These are phyloP conservation scores for Clausena lansium DNA, from an alignment of 345 rosid species.

Conservation along the genomic window DNA sequence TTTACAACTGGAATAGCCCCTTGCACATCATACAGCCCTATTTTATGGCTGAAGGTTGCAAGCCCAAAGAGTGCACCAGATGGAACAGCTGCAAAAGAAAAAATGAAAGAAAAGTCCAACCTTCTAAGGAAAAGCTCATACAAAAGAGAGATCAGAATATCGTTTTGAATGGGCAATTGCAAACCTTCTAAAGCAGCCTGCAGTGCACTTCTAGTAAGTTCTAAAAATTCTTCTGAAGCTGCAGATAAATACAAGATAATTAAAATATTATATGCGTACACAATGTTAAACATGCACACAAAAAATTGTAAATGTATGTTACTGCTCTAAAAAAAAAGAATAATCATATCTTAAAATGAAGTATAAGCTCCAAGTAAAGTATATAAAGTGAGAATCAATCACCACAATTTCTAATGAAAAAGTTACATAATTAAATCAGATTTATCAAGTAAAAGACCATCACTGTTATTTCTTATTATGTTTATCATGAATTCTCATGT, in stretches of 20 bases:
- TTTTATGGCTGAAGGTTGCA: conserved; percentile 88
- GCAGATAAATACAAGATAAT: conserved; percentile 22
- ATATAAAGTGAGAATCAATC: neutral
- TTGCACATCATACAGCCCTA: conserved; percentile 95
- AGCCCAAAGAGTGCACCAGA: conserved; percentile 94
- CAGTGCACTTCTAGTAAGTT: conserved; percentile 90
- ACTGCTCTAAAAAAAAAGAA: neutral
- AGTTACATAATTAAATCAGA: neutral
- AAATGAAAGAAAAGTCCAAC: conserved; percentile 5
- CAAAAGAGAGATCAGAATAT: neutral
- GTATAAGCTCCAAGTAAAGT: neutral
- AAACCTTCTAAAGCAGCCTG: conserved; percentile 92
- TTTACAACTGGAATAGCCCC: conserved; percentile 89
- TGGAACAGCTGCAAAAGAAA: conserved; percentile 58
- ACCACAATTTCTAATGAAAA: neutral
- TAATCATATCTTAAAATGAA: neutral
- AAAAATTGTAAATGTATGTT: neutral
- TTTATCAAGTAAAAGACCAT: neutral
- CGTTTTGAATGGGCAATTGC: conserved; percentile 13
- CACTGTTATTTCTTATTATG: neutral
- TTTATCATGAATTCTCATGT: neutral
- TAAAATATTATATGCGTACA: neutral
- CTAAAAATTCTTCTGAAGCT: conserved; percentile 98
- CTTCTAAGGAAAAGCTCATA: conserved; percentile 14
- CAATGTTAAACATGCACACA: neutral